Evolutionary conservation across 257 asterid species (phyloP), one percentile per base, ranked within the genome.

Genomic region (Scutellaria minor): DNA sequence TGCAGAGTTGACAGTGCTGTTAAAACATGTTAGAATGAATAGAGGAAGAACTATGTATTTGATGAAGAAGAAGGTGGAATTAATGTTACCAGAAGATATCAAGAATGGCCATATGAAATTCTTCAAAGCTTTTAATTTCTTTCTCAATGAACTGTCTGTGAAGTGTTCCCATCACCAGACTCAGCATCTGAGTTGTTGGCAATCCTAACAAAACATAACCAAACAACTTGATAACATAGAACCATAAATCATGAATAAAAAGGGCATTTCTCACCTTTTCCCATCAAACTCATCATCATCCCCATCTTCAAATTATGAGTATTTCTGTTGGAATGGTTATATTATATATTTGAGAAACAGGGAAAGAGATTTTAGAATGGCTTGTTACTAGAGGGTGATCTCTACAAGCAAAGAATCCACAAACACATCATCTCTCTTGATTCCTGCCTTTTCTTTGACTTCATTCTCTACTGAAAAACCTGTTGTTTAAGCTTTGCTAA

Each of bases 1-100:
- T 57, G 98, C 90, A 18, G 82, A 73, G 63, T 90, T 93, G 66
- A 93, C 86, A 7, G 87, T 83, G 84, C 96, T 89, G 91, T 50
- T 24, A 24, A 62, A 44, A 12, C 8, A 68, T 57, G 27, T 24
- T 24, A 27, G 8, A 24, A 12, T 15, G 7, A 55, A 51, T 11
- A 37, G 13, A 20, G 35, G 11, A 48, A 4, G 11, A 48, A 2
- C 8, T 6, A 11, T 40, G 42, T 2, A 40, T 2, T n/a, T 5
- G 46, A 52, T 46, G 7, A 46, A 61, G 8, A 7, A 1, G 8
- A 7, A 1, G 8, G 22, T 59, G 35, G 24, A 7, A 15, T 24
- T 42, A 39, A 10, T 56, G 1, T 42, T 44, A 87, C 98, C 76
- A 80, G 83, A 90, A 86, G 48, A 90, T 87, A 66, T 90, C 93